Evolutionary conservation across 2,329 filamentous ascomycete species (phyloP).

Genomic region (Sporothrix brasiliensis): DNA sequence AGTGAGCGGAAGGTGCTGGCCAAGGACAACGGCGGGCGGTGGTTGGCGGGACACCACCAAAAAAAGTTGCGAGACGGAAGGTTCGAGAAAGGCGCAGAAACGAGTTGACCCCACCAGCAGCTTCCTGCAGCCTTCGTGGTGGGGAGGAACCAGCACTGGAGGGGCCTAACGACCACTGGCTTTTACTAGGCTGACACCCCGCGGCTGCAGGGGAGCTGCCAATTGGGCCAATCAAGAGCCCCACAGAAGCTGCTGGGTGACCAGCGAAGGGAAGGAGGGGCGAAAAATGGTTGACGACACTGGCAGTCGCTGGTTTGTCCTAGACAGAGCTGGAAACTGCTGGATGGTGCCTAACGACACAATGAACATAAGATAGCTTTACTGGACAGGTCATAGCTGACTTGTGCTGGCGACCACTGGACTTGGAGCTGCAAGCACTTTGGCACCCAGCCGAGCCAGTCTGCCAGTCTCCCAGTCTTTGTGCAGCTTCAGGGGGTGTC

Average conservation of each 20-base stretch:
- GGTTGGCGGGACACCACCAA: slow-evolving; percentile 35
- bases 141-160: not conserved
- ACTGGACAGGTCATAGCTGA: not conserved
- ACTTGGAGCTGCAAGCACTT: slow-evolving; percentile 21
- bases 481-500: too few species aligned
- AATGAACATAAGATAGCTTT: not conserved
- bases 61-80: slow-evolving; percentile 34
- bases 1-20: slow-evolving; percentile 27
- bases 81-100: slow-evolving; percentile 38
- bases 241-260: slow-evolving; percentile 25
- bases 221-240: slow-evolving; percentile 28
- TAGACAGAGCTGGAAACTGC: slow-evolving; percentile 15
- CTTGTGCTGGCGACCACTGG: not conserved
- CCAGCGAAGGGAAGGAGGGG: slow-evolving; percentile 16
- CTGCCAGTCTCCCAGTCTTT: too few species aligned
- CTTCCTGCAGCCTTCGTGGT: slow-evolving; percentile 30
- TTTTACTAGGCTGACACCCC: slow-evolving; percentile 28
- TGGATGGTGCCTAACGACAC: slow-evolving; percentile 24
- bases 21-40: slow-evolving; percentile 18
- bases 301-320: not conserved
- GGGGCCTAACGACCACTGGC: not conserved
- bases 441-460: not conserved
- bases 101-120: slow-evolving; percentile 33
- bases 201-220: slow-evolving; percentile 26
- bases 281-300: slow-evolving; percentile 3